These are phyloP conservation scores for Didymosphaeria variabile DNA, from an alignment of 2,329 filamentous ascomycete genomes.

Conservation along the genomic window DNA sequence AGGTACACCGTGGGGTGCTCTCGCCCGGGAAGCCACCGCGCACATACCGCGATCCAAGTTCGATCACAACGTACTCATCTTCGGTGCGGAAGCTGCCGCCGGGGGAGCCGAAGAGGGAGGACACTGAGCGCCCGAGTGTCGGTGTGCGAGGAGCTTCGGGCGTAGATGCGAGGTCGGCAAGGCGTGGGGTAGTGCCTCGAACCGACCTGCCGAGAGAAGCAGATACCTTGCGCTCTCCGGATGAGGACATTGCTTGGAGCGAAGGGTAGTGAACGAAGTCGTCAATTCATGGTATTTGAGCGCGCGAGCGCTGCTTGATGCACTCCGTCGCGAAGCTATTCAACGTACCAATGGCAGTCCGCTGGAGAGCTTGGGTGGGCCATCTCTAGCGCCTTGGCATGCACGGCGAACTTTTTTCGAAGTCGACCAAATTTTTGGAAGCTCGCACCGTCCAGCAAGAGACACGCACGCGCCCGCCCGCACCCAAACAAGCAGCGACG, in stretches of 20 bases:
- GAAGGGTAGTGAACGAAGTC: neutral
- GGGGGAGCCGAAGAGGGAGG: conserved; percentile 66
- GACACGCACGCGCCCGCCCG: conserved; percentile 26
- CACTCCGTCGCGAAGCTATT: neutral
- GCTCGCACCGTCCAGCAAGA: conserved; percentile 23
- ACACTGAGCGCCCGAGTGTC: conserved; percentile 67
- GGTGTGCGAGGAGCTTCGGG: conserved; percentile 49
- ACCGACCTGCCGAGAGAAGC: conserved; percentile 38
- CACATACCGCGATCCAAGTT: conserved; percentile 81
- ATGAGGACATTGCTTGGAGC: conserved; percentile 21
- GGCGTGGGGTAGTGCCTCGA: conserved; percentile 43
- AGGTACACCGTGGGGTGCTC: conserved; percentile 72
- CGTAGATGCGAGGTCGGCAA: conserved; percentile 48
- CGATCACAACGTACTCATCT: conserved; percentile 87
- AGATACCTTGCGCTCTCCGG: conserved; percentile 44
- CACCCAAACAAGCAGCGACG: conserved; percentile 22
- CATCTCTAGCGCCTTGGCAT: neutral
- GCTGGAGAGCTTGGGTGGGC: conserved; percentile 5
- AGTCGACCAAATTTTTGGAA: conserved; percentile 20
- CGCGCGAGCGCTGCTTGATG: neutral
- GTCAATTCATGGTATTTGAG: neutral
- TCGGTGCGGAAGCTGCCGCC: conserved; percentile 64
- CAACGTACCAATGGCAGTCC: neutral
- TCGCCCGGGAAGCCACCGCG: conserved; percentile 89
- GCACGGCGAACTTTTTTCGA: conserved; percentile 6